phyloP scores from a whole-genome alignment of 2,329 filamentous ascomycete species.

The Colletotrichum cereale region DNA sequence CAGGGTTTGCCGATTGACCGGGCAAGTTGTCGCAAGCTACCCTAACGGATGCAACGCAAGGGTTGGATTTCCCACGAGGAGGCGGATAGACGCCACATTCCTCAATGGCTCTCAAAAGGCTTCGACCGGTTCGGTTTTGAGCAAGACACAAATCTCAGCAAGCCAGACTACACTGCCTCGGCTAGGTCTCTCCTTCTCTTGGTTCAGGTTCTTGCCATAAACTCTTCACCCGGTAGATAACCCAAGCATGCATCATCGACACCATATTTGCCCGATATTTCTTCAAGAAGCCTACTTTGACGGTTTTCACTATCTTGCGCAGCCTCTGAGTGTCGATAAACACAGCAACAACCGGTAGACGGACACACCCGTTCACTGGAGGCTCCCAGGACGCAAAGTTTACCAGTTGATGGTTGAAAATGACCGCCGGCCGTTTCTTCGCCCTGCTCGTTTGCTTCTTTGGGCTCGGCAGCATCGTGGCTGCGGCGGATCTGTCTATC shows the following conservation, averaged over 20 bases:
- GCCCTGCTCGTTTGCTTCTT: slow-evolving; percentile 22
- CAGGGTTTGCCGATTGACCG: neutral
- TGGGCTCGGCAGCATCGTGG: neutral
- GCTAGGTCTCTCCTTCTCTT: slow-evolving; percentile 3
- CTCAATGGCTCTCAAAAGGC: neutral
- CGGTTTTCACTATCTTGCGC: neutral
- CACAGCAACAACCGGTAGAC: neutral
- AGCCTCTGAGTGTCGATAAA: neutral
- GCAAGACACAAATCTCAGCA: slow-evolving; percentile 4
- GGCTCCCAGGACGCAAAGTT: neutral
- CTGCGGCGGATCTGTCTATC: slow-evolving; percentile 4
- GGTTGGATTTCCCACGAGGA: neutral
- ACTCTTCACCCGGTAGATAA: neutral
- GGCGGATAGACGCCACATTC: neutral
- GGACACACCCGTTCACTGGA: neutral
- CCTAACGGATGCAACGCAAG: neutral
- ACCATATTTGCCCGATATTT: slow-evolving; percentile 5
- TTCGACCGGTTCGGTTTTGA: neutral
- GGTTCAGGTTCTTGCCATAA: neutral
- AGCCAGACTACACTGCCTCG: neutral
- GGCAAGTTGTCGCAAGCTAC: neutral
- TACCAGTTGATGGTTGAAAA: neutral
- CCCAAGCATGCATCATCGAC: neutral
- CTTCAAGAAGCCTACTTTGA: slow-evolving; percentile 7
- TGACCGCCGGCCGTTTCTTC: slow-evolving; percentile 24